phyloP scores from a whole-genome alignment of 2,329 filamentous ascomycete genomes.

The Botryotinia convoluta region DNA sequence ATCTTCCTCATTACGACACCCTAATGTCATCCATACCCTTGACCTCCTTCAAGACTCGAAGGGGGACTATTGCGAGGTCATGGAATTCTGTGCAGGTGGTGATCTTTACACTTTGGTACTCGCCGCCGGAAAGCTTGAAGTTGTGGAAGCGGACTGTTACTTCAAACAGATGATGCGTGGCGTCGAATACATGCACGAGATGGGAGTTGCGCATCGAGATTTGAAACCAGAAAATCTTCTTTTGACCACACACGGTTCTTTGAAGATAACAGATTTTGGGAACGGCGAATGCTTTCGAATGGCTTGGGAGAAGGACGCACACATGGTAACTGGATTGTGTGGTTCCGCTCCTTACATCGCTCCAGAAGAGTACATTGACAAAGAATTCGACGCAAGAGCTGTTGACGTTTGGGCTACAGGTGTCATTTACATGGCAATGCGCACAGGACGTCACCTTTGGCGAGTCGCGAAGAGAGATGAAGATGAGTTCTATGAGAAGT shows the following conservation, averaged over 20 bases:
- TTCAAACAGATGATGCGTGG: conserved; percentile 99
- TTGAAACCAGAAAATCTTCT: conserved; percentile 96
- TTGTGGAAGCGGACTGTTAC: conserved; percentile 91
- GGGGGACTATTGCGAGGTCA: conserved; percentile 97
- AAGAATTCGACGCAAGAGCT: conserved; percentile 95
- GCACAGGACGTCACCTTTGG: conserved; percentile 93
- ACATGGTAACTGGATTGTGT: conserved; percentile 96
- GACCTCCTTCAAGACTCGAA: conserved; percentile 95
- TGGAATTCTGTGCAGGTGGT: conserved; percentile 97
- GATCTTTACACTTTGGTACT: conserved; percentile 93
- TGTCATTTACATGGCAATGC: conserved; percentile 99
- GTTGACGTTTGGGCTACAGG: conserved; percentile 98
- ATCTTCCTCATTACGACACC: conserved; percentile 91
- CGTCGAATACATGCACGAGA: conserved; percentile 98
- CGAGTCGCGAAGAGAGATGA: conserved; percentile 95
- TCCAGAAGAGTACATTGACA: conserved; percentile 92
- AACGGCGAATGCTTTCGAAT: conserved; percentile 99
- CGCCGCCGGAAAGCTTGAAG: conserved; percentile 85
- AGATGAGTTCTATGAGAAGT: conserved; percentile 94
- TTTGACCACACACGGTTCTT: conserved; percentile 82
- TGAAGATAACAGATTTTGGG: conserved; percentile 98
- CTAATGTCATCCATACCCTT: conserved; percentile 96
- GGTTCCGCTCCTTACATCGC: conserved; percentile 97
- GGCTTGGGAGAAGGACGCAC: conserved; percentile 98
- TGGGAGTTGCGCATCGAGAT: conserved; percentile 96